phyloP scores from a whole-genome alignment of 352 stramenopile genomes.

The Phytophthora podocarpi region DNA sequence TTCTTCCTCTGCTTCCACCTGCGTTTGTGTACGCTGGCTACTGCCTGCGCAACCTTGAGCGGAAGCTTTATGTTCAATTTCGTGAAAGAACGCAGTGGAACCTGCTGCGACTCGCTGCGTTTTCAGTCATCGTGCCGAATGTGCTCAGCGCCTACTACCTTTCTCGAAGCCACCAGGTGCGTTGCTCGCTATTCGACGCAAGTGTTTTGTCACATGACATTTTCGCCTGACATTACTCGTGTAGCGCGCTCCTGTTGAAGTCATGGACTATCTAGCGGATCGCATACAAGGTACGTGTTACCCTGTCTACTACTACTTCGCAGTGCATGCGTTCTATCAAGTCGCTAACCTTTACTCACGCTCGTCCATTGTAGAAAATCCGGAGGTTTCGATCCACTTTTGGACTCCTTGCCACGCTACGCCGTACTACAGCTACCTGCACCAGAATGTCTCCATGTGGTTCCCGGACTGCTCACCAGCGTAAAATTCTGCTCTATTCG shows the following conservation, averaged over 20 bases:
- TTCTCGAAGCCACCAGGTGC: conserved; percentile 60
- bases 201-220: neutral
- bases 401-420: conserved; percentile 87
- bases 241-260: conserved; percentile 70
- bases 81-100: conserved; percentile 58
- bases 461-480: conserved; percentile 83
- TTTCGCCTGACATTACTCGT: neutral
- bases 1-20: conserved; percentile 77
- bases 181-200: neutral
- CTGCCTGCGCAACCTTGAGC: conserved; percentile 75
- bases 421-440: conserved; percentile 88
- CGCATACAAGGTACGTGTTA: conserved; percentile 50
- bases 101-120: conserved; percentile 52
- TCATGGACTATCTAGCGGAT: conserved; percentile 82
- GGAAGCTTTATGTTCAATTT: conserved; percentile 61
- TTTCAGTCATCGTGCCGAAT: conserved; percentile 69
- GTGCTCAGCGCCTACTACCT: conserved; percentile 71
- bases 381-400: conserved; percentile 75
- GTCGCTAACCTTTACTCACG: neutral
- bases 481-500: conserved; percentile 40
- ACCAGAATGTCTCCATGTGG: conserved; percentile 85
- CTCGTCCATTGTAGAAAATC: conserved; percentile 27
- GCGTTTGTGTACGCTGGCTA: conserved; percentile 80
- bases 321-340: neutral
- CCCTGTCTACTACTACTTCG: neutral